Conservation (phyloP, 495 filamentous ascomycete species). For the Podospora conica region DNA sequence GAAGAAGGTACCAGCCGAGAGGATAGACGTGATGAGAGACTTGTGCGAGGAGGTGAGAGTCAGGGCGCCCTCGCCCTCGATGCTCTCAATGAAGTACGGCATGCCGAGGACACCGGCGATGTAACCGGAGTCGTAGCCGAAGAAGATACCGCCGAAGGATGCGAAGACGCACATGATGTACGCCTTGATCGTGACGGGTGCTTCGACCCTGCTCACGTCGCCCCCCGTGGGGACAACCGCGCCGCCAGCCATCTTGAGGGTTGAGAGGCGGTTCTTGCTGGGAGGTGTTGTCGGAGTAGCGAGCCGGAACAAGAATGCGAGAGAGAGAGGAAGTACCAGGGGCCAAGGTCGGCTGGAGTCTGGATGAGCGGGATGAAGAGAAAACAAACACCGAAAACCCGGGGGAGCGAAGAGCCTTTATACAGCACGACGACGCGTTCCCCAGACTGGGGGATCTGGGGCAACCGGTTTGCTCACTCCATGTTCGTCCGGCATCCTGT, state of each 20-base stretch:
- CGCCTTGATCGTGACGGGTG: slow-evolving; percentile 57
- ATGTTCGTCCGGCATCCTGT: not conserved
- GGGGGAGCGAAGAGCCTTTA: slow-evolving; percentile 2
- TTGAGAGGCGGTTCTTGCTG: not conserved
- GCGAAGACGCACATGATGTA: slow-evolving; percentile 65
- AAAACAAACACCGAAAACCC: not conserved
- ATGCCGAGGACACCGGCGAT: slow-evolving; percentile 56
- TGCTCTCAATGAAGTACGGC: slow-evolving; percentile 47
- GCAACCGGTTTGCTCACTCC: not conserved
- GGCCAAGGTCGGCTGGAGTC: not conserved
- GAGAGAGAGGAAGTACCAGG: not conserved
- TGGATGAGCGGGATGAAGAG: not conserved
- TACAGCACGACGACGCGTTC: not conserved
- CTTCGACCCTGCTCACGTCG: slow-evolving; percentile 48
- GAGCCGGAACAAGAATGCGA: not conserved
- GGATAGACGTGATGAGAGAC: slow-evolving; percentile 67
- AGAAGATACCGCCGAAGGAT: slow-evolving; percentile 62
- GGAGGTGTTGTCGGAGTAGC: not conserved
- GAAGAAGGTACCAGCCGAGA: slow-evolving; percentile 55
- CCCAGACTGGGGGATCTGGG: slow-evolving; percentile 8
- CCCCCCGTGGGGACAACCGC: slow-evolving; percentile 14
- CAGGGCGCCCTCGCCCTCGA: slow-evolving; percentile 31
- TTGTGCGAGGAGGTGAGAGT: slow-evolving; percentile 35
- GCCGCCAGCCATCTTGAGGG: slow-evolving; percentile 17
- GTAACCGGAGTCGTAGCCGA: slow-evolving; percentile 59